Evolutionary conservation across 371 early-diverging fungal genomes (phyloP).

Genomic region (Chytridium lagenaria): DNA sequence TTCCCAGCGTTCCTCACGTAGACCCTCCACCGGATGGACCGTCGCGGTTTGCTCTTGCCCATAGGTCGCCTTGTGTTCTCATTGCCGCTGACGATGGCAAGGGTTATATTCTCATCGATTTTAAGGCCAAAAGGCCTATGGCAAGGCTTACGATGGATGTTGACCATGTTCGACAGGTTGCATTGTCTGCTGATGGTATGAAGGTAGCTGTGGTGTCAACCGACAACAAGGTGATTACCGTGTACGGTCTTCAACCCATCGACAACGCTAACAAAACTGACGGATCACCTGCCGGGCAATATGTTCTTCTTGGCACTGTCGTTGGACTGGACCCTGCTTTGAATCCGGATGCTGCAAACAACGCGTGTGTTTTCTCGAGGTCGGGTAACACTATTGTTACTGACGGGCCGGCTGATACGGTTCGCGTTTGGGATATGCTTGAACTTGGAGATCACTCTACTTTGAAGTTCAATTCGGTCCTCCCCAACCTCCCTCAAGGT

Average conservation of each 20-base stretch:
- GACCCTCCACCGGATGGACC: conserved; percentile 35
- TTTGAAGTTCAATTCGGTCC: conserved; percentile 21
- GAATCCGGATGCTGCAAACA: conserved; percentile 8
- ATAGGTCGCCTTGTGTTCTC: conserved; percentile 28
- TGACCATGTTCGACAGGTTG: conserved; percentile 32
- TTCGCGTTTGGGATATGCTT: conserved; percentile 35
- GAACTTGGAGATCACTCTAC: conserved; percentile 38
- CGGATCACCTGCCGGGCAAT: conserved; percentile 5
- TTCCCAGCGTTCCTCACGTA: conserved; percentile 37
- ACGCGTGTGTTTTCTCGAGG: conserved; percentile 28
- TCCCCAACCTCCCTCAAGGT: conserved; percentile 27
- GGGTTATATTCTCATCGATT: conserved; percentile 39
- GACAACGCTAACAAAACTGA: conserved; percentile 9
- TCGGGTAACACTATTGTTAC: conserved; percentile 38
- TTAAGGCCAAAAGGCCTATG: conserved; percentile 35
- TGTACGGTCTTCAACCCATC: conserved; percentile 27
- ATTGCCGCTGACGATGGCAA: conserved; percentile 38
- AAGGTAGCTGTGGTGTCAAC: conserved; percentile 34
- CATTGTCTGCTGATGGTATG: conserved; percentile 36
- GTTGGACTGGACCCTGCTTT: conserved; percentile 33
- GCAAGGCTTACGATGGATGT: conserved; percentile 36
- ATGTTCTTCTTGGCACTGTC: conserved; percentile 34
- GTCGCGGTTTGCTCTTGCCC: conserved; percentile 34
- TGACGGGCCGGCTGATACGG: conserved; percentile 33
- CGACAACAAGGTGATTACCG: conserved; percentile 34